These are phyloP conservation scores for Pseudonitzschia multiseries DNA, from an alignment of 108 stramenopile genomes.

Conservation along the genomic window DNA sequence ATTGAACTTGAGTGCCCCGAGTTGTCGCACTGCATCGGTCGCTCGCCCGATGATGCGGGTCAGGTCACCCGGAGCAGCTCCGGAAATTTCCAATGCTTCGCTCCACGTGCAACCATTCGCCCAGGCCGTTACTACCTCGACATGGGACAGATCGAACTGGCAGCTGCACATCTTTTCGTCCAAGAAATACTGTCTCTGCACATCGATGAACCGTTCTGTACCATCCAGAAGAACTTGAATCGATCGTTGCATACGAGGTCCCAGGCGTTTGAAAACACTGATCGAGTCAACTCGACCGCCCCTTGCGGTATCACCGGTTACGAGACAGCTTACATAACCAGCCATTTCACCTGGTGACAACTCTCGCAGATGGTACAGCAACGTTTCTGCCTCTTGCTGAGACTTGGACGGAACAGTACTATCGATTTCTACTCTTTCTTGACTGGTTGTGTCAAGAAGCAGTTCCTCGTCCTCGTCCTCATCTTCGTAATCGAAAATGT, in stretches of 20 bases:
- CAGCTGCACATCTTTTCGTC: conserved; percentile 60
- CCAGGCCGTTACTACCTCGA: conserved; percentile 80
- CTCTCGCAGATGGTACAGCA: conserved; percentile 43
- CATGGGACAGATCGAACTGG: conserved; percentile 58
- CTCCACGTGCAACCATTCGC: conserved; percentile 76
- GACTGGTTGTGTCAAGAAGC: background rate
- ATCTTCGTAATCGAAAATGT: conserved; percentile 24
- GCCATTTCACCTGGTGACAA: conserved; percentile 66
- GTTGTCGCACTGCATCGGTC: conserved; percentile 78
- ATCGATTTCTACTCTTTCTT: background rate
- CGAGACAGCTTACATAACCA: conserved; percentile 74
- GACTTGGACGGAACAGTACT: conserved; percentile 29
- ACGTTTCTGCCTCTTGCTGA: conserved; percentile 55
- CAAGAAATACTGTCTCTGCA: conserved; percentile 54
- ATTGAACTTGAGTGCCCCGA: conserved; percentile 62
- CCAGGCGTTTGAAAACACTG: conserved; percentile 54
- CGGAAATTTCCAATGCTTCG: conserved; percentile 72
- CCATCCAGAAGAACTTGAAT: conserved; percentile 64
- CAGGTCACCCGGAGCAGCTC: conserved; percentile 75
- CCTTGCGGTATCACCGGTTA: conserved; percentile 57
- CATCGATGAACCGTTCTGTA: conserved; percentile 69
- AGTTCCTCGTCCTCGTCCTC: conserved; percentile 16
- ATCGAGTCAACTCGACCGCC: conserved; percentile 36
- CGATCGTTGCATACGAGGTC: conserved; percentile 59
- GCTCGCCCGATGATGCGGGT: conserved; percentile 66